Base-by-base conservation (phyloP, 1,284 basidiomycete species). In the Rhodotorula sp. region DNA sequence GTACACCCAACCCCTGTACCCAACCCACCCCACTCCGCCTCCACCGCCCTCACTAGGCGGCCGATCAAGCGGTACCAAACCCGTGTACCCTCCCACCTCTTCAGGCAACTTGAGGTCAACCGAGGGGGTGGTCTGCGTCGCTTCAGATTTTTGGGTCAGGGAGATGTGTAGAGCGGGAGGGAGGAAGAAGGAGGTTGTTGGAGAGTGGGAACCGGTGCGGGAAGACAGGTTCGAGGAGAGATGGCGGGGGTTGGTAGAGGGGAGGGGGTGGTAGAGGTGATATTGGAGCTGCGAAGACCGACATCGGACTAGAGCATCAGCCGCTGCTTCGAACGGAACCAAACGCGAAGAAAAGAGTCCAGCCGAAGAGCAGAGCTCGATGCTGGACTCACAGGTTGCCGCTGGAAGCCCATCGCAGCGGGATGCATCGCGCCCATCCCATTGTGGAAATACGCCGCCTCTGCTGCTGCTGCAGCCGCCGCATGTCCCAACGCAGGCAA, bases 91-190 rank as follows among this genome's bases (percentile, higher is more conserved):
- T n/a, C 70, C 69, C 4, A 76, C 73, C 30, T 74, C 70, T 24
- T 74, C 73, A 3, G 73, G 73, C 1, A 74, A 61, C n/a, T 67
- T 63, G 22, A 70, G 51, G 28, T 70, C 68, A 44, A 73, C 60
- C 20, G 56, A 20, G 0, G 76, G 80, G 8, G 81, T 79, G 2
- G 83, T 82, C 67, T 86, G 86, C 46, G 87, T 85, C 11, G 87
- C 86, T 79, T 97, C 93, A 46, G 91, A 89, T 52, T 90, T 89
- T 59, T 86, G 84, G 73, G 92, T 91, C 24, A 98, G 82, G 48
- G 88, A 86, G 73, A 94, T 88, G 20, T 92, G 88, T 28, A 94
- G 82, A 30, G 85, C 85, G 59, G 88, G 85, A 0, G 92, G 88
- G 68, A 87, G 86, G 82, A 87, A 92, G 77, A 86, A 85, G 57